Evolutionary conservation across 1,139 yeast genomes (phyloP).

Genomic region (Saccharomyces hybrid): DNA sequence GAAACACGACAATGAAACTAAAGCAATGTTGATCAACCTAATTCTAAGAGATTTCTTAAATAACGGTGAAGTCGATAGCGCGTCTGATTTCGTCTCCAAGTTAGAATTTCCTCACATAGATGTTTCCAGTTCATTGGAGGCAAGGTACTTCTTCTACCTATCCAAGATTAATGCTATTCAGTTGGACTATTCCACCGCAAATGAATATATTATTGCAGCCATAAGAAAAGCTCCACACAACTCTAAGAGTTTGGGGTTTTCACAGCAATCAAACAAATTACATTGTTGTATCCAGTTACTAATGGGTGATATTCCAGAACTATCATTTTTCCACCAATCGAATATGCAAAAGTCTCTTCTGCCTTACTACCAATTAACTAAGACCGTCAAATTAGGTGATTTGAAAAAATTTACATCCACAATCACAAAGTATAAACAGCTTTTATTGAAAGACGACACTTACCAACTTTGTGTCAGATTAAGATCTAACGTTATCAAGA

Average conservation of each 20-base stretch:
- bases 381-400: constrained; percentile 91
- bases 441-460: constrained; percentile 68
- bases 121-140: constrained; percentile 82
- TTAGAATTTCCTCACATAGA: constrained; percentile 61
- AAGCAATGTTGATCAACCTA: constrained; percentile 77
- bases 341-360: constrained; percentile 51
- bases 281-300: constrained; percentile 82
- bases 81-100: constrained; percentile 82
- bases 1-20: constrained; percentile 87
- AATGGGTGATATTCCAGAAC: constrained; percentile 97
- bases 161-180: constrained; percentile 89
- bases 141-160: constrained; percentile 84
- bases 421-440: constrained; percentile 54
- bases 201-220: constrained; percentile 84
- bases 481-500: constrained; percentile 94
- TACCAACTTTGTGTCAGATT: constrained; percentile 80
- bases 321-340: constrained; percentile 66
- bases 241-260: constrained; percentile 71
- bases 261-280: constrained; percentile 84
- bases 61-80: constrained; percentile 77
- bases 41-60: constrained; percentile 73
- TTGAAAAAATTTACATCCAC: constrained; percentile 71
- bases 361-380: constrained; percentile 82
- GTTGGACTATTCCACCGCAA: constrained; percentile 84
- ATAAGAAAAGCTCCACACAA: constrained; percentile 97